Evolutionary conservation across 2,329 filamentous ascomycete species (phyloP), one percentile per base, ranked within the genome.

Genomic region (Ciborinia camelliae): DNA sequence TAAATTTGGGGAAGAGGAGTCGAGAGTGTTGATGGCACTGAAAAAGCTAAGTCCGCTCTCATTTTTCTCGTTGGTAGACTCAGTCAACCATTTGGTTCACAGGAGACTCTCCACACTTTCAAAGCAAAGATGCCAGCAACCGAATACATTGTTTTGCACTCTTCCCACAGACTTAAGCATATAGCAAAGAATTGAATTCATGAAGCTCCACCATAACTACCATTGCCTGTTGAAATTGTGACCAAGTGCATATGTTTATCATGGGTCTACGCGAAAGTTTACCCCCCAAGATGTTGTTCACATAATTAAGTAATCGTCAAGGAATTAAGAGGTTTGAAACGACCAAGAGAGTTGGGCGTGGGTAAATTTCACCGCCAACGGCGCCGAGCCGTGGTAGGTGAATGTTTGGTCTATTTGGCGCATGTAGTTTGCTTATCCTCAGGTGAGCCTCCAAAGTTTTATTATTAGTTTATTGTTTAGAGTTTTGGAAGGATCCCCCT

Each of bases 21-120:
- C 20, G 30, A 47, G 55, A 35, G 8, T 58, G 28, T 26, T 58
- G 12, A 47, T 45, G 41, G 28, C 8, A 58, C 41, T 26, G 32
- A 14, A 35, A 58, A 58, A 58, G 55, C 14, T 58, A 58, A 58
- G 55, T 58, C 28, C 41, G 20, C 41, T 58, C 55, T 58, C 55
- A 58, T 47, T 47, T 58, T 20, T 35, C n/a, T 58, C 18, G 23
- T 35, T 30, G 54, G 6, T 20, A 35, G 41, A 47, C 20, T 37
- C 47, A 6, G 41, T 58, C 41, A 35, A 12, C 41, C 20, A 20
- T 35, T 45, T 35, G n/a, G 28, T 18, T 20, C 15, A 23, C 5
- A 14, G 30, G 12, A 26, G 23, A 45, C 39, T 15, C 7, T 54
- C 39, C n/a, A 39, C n/a, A 41, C 2, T n/a, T 20, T 28, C 2